Evolutionary conservation across 2,329 filamentous ascomycete species (phyloP).

Genomic region (Harringtonia lauricola): DNA sequence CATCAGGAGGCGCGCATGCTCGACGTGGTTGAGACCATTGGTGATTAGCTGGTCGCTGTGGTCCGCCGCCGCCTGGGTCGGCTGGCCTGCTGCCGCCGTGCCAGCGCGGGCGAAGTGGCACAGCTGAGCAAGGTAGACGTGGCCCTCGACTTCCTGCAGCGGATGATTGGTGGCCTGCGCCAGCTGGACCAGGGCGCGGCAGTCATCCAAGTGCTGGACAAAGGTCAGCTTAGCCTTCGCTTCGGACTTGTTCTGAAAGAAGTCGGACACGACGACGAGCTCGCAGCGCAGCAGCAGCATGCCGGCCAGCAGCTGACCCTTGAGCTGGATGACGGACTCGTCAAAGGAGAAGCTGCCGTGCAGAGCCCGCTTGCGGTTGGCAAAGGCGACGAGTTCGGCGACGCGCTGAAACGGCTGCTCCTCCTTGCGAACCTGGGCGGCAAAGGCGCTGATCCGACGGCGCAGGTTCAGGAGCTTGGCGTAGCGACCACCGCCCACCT

Average conservation of each 20-base stretch:
- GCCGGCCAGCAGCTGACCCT: slow-evolving; percentile 27
- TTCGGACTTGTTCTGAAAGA: slow-evolving; percentile 5
- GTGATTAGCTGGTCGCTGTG: no score
- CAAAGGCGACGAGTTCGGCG: slow-evolving; percentile 29
- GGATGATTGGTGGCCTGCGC: slow-evolving; percentile 24
- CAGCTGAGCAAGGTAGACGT: slow-evolving; percentile 36
- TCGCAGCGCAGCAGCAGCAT: slow-evolving; percentile 38
- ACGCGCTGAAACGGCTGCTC: slow-evolving; percentile 40
- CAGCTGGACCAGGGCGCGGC: slow-evolving; percentile 24
- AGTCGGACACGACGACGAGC: slow-evolving; percentile 28
- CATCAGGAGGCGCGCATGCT: slow-evolving; percentile 12
- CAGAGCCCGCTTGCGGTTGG: slow-evolving; percentile 19
- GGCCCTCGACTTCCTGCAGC: slow-evolving; percentile 34
- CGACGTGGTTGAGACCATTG: slow-evolving; percentile 11
- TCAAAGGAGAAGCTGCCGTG: slow-evolving; percentile 22
- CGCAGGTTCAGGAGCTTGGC: slow-evolving; percentile 12
- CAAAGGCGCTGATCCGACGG: slow-evolving; percentile 11
- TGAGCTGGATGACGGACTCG: slow-evolving; percentile 23
- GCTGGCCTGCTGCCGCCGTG: no score
- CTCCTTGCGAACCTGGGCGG: slow-evolving; percentile 23
- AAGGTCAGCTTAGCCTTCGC: neutral
- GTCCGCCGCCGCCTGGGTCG: no score
- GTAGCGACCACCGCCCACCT: slow-evolving; percentile 9
- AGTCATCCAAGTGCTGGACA: slow-evolving; percentile 23
- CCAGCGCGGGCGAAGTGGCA: slow-evolving; percentile 16